Base-by-base conservation (phyloP, 1,284 basidiomycete species). In the Heimioporus retisporus region DNA sequence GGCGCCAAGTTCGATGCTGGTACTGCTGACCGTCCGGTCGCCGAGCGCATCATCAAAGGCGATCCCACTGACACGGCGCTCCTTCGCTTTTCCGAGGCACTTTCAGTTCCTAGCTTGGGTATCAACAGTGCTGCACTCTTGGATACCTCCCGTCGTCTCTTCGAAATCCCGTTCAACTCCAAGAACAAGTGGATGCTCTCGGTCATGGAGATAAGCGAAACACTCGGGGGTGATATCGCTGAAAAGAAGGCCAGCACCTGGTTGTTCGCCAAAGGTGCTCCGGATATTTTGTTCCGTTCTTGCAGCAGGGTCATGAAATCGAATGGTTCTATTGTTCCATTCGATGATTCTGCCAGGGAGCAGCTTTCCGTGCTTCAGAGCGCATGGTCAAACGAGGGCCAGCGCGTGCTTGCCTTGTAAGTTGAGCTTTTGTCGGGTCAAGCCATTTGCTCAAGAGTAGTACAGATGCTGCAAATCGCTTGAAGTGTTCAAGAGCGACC, bases 131-230 rank as follows among this genome's bases (percentile, higher is more conserved):
- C 72, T n/a, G 55, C 71, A 3, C 70, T 83, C 19, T 68, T 81
- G 60, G 65, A 64, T 3, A 70, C 69, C 1, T 76, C 79, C 59
- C 69, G 69, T 61, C 80, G 80, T 68, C 65, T 80, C 13, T 84
- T 84, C 59, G 82, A 85, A 64, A 81, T 87, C 59, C 85, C 85
- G 10, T 92, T 91, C 81, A 90, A 88, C 77, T 90, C 88, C 19
- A 86, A 85, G 75, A 90, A 90, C 73, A 92, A 91, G 75, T 91
- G 86, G 83, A 90, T 90, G 86, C 82, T 89, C 63, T 85, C 83
- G 54, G 75, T 83, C 55, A 72, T 80, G 1, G 56, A 76, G 16
- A 43, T 77, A 48, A 65, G 59, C 23, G 55, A 63, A 18, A 18
- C 42, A 16, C 28, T 57, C 23, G 43, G 65, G 11, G 64, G 68